phyloP scores from a whole-genome alignment of 306 rosid species.

The Mimosa pudica region DNA sequence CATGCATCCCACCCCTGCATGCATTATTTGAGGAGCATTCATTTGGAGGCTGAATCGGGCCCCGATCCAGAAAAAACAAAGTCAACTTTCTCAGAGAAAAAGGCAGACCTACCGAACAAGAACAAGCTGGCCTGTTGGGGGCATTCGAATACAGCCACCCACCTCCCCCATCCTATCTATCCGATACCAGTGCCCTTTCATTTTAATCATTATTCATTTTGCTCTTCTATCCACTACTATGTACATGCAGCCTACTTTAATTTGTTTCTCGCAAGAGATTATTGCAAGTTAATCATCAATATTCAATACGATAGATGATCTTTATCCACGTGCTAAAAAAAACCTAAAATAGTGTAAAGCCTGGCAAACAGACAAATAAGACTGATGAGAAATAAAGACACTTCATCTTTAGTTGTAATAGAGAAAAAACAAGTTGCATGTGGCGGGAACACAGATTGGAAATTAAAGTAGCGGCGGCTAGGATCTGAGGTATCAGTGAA shows the following conservation, averaged over 20 bases:
- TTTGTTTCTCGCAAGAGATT: background rate
- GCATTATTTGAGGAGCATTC: background rate
- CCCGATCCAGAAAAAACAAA: background rate
- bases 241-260: too few species aligned
- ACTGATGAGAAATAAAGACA: background rate
- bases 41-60: background rate
- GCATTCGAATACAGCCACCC: background rate
- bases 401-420: background rate
- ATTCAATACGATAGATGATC: too few species aligned
- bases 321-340: too few species aligned
- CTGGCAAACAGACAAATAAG: background rate
- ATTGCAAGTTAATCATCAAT: too few species aligned
- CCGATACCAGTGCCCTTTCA: background rate
- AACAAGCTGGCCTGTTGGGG: background rate
- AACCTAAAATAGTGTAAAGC: background rate
- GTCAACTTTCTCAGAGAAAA: background rate
- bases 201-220: too few species aligned
- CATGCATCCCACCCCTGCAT: too few species aligned
- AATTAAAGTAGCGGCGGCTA: background rate
- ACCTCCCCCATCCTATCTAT: constrained; percentile 2
- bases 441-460: constrained; percentile 31
- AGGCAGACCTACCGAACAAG: background rate
- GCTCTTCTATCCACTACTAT: background rate
- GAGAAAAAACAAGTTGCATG: background rate
- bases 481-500: too few species aligned